Base-by-base conservation (phyloP, 2,329 filamentous ascomycete species). In the Coniochaeta sp. region DNA sequence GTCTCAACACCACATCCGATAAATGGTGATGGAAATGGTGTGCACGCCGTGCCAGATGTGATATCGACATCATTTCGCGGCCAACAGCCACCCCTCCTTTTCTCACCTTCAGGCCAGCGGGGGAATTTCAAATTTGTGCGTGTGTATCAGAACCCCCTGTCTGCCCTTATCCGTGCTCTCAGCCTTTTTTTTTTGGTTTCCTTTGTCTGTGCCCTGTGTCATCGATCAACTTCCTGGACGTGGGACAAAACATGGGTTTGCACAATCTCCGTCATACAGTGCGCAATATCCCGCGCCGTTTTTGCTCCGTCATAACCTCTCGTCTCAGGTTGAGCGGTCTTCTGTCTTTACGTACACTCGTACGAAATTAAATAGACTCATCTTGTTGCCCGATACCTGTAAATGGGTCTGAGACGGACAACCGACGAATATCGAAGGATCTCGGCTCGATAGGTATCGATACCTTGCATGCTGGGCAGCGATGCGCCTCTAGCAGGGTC, bases 401-500 rank as follows among this genome's bases (percentile, higher is more conserved):
- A n/a, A n/a, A 42, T 14, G 20, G 38, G 38, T 22, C 35, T 40
- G 35, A 40, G 18, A 12, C 35, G 10, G 52, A 56, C 51, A n/a
- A 35, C 51, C 40, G 26, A 26, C n/a, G 33, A 47, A 52, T 38
- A 53, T 51, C n/a, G n/a, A n/a, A n/a, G n/a, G n/a, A n/a, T n/a
- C n/a, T n/a, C n/a, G n/a, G 13, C 48, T 32, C 26, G 54, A 53
- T 51, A 53, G 52, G 58, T 60, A 58, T 53, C 51, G 52, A 56
- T 56, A 57, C 56, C 56, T 58, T 40, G 53, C 53, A 55, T 46
- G 54, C 62, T 65, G 63, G 61, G 63, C 63, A 65, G 60, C 61
- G 49, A 64, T 63, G 62, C 62, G 56, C 62, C 57, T 51, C 45
- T 56, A 57, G 56, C 52, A 27, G 56, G 49, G 52, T 56, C 26